A percentile compares a stretch with the other conserved stretches of the same genome.
Evolutionary conservation across 371 early-diverging fungal species (phyloP).

Genomic region (Syncephalis plumigaleata): DNA sequence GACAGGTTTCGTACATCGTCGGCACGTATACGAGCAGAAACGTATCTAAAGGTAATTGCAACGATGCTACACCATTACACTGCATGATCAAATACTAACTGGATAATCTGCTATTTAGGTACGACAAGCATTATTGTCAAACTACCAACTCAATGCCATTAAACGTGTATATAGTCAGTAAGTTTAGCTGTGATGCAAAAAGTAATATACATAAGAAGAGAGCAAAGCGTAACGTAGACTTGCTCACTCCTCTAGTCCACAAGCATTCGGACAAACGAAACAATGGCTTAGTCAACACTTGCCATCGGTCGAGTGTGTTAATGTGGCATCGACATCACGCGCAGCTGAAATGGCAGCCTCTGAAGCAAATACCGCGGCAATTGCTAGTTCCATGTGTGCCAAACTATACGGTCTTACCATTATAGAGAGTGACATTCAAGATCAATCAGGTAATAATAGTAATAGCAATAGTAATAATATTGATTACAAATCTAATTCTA

Average conservation of each 20-base stretch:
- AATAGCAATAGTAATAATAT: background rate
- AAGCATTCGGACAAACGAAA: constrained; percentile 78
- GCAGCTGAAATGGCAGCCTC: constrained; percentile 76
- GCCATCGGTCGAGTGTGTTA: constrained; percentile 49
- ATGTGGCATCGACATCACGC: constrained; percentile 68
- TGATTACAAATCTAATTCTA: background rate
- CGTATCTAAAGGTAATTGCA: constrained; percentile 37
- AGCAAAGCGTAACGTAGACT: too few species aligned
- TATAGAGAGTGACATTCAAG: constrained; percentile 55
- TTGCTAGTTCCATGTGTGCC: constrained; percentile 65
- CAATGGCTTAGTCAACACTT: constrained; percentile 49
- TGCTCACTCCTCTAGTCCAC: background rate
- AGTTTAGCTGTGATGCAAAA: too few species aligned
- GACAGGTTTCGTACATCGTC: constrained; percentile 45
- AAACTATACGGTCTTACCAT: constrained; percentile 66
- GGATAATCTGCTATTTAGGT: constrained; percentile 1
- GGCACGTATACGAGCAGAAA: constrained; percentile 39
- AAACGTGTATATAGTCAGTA: constrained; percentile 79
- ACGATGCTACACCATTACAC: background rate
- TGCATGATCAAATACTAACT: background rate
- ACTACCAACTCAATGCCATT: constrained; percentile 1
- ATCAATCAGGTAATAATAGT: constrained; percentile 23
- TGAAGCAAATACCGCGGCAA: constrained; percentile 67
- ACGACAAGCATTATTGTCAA: constrained; percentile 1
- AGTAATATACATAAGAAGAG: too few species aligned